phyloP scores from a whole-genome alignment of 2,329 filamentous ascomycete species.

The Stenocarpella maydis region DNA sequence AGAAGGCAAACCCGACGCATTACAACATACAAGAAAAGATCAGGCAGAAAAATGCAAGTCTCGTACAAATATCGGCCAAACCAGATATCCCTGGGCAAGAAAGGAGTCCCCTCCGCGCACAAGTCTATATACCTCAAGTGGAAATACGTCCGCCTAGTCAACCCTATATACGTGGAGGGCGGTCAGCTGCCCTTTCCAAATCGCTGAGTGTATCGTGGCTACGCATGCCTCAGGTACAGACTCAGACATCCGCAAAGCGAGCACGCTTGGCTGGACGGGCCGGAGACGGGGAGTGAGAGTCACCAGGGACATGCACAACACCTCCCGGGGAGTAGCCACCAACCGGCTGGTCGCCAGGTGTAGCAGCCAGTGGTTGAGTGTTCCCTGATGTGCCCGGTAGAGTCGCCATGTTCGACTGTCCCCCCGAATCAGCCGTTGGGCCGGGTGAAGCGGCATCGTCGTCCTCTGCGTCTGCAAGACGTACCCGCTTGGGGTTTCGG shows the following conservation, averaged over 20 bases:
- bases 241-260: constrained; percentile 3
- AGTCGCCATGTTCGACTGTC: not conserved
- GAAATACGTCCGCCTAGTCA: not conserved
- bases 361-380: not conserved
- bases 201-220: not conserved
- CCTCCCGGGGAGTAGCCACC: not conserved
- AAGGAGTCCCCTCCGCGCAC: not conserved
- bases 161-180: not conserved
- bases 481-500: constrained; percentile 15
- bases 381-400: not conserved
- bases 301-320: not conserved
- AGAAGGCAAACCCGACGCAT: no score
- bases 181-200: not conserved
- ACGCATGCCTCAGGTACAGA: not conserved
- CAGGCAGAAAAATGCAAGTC: no score
- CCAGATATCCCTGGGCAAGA: not conserved
- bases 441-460: not conserved
- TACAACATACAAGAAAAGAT: no score
- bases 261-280: constrained; percentile 14
- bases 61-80: not conserved
- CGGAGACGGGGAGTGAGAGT: not conserved
- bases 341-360: not conserved
- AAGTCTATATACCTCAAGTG: not conserved
- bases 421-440: no score
- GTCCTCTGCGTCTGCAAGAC: not conserved